Evolutionary conservation across 371 early-diverging fungal genomes (phyloP), one percentile per base, ranked within the genome.

Genomic region (Dinochytrium kinnereticum): DNA sequence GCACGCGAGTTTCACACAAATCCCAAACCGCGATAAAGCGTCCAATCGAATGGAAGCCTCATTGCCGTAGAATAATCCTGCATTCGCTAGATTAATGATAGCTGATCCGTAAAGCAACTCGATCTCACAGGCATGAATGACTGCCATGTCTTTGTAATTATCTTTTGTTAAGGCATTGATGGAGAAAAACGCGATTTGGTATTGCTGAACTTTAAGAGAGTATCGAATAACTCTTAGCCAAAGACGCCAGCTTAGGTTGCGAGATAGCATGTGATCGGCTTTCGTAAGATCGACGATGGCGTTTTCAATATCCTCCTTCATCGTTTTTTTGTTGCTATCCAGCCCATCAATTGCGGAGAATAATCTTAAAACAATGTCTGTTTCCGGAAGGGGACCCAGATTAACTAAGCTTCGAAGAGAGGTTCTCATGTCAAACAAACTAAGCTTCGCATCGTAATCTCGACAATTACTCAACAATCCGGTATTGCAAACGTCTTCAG

Each of bases 171-270:
- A 65, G 2, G n/a, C 40, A 19, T 64, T 61, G 1, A 72, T 37
- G 36, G 39, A 44, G 49, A 44, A 26, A 40, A 40, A 76, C 0
- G 73, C 69, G 36, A 72, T 30, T 28, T 69, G 73, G 30, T 59
- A 65, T 30, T 64, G 65, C 44, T 72, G 34, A 2, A 37, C 51
- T 17, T 69, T 64, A 5, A 26, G 39, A 2, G 69, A 15, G 50
- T 51, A 51, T 40, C 69, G 50, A n/a, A 69, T 65, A 30, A 76
- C 24, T 13, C 73, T 36, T 13, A 69, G 31, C 76, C 72, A 72
- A 1, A 76, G 36, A 24, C 68, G 50, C 31, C 68, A 69, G 37
- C 34, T 40, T 21, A 72, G 34, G 3, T 31, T 17, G 1, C 33
- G 51, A 7, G 68, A 68, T 10, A 76, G 28, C 24, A 21, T 53